phyloP scores from a whole-genome alignment of 164 flowering plant genomes.

The Buxus sempervirens region DNA sequence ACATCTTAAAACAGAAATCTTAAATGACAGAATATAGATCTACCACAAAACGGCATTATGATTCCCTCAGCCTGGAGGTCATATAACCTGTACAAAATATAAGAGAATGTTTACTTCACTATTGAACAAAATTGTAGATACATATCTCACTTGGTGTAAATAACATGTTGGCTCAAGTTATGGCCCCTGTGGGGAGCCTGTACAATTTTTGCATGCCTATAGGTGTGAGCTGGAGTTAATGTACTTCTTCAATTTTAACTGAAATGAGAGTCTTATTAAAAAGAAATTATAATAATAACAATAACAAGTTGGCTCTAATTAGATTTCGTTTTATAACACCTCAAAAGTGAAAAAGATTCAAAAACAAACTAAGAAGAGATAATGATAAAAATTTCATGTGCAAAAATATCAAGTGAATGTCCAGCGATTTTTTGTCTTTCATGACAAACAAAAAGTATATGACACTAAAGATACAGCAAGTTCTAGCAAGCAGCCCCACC shows the following conservation, averaged over 20 bases:
- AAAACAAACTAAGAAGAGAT: too few relatives aligned
- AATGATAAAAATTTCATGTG: background rate
- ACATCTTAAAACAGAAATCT: constrained; percentile 14
- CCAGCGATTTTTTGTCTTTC: too few relatives aligned
- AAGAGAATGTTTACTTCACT: background rate
- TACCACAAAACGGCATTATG: background rate
- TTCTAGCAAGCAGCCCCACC: constrained; percentile 14
- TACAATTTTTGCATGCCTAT: too few relatives aligned
- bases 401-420: background rate
- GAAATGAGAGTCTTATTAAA: too few relatives aligned
- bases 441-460: background rate
- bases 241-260: too few relatives aligned
- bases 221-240: too few relatives aligned
- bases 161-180: background rate
- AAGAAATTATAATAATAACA: background rate
- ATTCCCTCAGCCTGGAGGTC: constrained; percentile 12
- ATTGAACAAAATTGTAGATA: background rate
- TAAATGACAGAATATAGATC: constrained; percentile 8
- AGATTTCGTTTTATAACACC: background rate
- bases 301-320: background rate
- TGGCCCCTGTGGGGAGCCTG: too few relatives aligned
- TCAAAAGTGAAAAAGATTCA: too few relatives aligned
- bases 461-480: background rate
- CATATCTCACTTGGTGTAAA: background rate
- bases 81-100: constrained; percentile 20